A percentile compares a stretch with the other conserved stretches of the same genome.
Conservation (phyloP, 306 rosid species). For the Trifolium subterraneum region DNA sequence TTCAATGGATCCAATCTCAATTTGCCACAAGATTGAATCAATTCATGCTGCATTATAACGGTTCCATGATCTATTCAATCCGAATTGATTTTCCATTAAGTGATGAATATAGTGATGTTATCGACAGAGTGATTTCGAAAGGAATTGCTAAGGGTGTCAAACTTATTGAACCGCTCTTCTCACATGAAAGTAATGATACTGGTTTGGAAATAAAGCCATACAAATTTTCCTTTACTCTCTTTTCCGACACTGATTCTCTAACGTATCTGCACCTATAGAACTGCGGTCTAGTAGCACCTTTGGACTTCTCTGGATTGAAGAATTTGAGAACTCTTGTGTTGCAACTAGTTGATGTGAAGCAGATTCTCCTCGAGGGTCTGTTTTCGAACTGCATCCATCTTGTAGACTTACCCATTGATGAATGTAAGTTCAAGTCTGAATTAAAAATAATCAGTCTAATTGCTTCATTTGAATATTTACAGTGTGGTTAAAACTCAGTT, state of each 20-base stretch:
- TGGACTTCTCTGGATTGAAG: neutral
- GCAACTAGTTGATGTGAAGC: neutral
- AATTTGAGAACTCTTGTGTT: slow-evolving; percentile 1
- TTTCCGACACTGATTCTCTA: neutral
- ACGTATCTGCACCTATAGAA: neutral
- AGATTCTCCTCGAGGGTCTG: neutral
- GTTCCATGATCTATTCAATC: neutral
- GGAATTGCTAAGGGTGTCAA: neutral
- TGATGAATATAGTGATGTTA: neutral
- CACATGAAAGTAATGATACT: neutral
- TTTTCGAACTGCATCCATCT: neutral
- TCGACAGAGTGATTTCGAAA: neutral
- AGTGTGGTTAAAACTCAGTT: neutral
- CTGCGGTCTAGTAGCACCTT: neutral
- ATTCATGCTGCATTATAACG: neutral
- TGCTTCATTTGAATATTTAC: neutral
- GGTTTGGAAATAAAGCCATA: neutral
- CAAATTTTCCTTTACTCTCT: neutral
- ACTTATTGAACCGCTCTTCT: neutral
- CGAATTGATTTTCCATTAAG: slow-evolving; percentile 11
- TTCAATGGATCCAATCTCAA: neutral
- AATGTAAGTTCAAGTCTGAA: neutral
- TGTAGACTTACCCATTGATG: neutral
- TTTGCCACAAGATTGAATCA: neutral
- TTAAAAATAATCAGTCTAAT: neutral